Conservation (phyloP, 1,284 basidiomycete species). For the Papiliotrema laurentii region DNA sequence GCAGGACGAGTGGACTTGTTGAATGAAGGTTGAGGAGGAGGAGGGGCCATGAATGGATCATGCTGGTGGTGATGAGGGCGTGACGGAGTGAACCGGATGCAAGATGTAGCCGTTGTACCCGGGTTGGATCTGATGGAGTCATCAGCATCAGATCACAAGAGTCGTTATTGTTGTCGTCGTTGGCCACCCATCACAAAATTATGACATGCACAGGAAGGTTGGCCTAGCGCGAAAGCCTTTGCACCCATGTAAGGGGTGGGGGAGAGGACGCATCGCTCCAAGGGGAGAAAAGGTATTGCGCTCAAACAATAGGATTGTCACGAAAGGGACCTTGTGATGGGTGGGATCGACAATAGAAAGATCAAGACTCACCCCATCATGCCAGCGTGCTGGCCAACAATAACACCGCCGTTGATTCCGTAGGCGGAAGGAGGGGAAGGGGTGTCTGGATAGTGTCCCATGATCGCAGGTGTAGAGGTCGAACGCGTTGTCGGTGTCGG, state of each 20-base stretch:
- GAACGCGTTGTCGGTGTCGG: not conserved
- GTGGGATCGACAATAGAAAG: not conserved
- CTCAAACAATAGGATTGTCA: no score
- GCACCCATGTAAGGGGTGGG: no score
- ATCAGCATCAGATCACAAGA: not conserved
- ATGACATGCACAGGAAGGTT: no score
- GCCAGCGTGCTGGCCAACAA: conserved; percentile 14
- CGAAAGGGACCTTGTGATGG: no score
- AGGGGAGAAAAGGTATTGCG: no score
- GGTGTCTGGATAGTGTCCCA: conserved; percentile 20
- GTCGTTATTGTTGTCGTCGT: not conserved
- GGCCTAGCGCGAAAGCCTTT: no score
- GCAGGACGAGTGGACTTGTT: conserved; percentile 1
- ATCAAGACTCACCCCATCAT: conserved; percentile 21
- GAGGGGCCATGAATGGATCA: conserved; percentile 2
- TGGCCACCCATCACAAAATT: no score
- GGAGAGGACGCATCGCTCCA: no score
- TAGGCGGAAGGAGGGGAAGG: conserved; percentile 24
- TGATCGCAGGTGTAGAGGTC: not conserved
- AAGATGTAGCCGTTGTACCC: not conserved
- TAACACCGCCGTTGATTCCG: conserved; percentile 22
- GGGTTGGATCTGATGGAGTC: not conserved
- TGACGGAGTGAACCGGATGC: not conserved
- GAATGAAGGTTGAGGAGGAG: not conserved
- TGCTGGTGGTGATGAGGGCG: not conserved